Conservation (phyloP, 192 early-diverging fungal genomes). For the Gonapodya prolifera region DNA sequence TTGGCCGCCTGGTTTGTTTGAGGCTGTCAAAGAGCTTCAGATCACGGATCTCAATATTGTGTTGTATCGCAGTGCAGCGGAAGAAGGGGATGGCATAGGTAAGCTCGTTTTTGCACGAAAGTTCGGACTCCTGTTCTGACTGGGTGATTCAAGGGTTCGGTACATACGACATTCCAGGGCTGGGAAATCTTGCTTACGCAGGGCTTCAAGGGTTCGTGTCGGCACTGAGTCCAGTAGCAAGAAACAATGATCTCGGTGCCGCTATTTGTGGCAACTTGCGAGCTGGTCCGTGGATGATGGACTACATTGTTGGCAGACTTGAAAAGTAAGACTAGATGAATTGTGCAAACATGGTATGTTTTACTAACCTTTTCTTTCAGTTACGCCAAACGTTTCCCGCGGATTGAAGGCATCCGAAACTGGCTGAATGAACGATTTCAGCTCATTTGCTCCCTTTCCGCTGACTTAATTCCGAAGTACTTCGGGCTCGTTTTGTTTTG, state of each 20-base stretch:
- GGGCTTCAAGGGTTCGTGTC: slow-evolving; percentile 89
- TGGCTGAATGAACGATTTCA: slow-evolving; percentile 69
- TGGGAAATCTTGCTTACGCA: slow-evolving; percentile 71
- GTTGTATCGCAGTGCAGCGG: slow-evolving; percentile 73
- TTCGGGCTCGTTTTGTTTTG: slow-evolving; percentile 73
- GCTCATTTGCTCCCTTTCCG: slow-evolving; percentile 57
- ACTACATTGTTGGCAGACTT: slow-evolving; percentile 72
- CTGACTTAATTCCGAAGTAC: slow-evolving; percentile 85
- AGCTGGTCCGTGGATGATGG: slow-evolving; percentile 79
- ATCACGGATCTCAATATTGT: slow-evolving; percentile 71
- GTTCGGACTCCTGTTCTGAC: slow-evolving; percentile 1
- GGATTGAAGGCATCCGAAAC: slow-evolving; percentile 29
- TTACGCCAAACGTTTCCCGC: slow-evolving; percentile 22
- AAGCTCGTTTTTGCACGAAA: slow-evolving; percentile 5
- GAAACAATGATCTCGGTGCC: slow-evolving; percentile 83
- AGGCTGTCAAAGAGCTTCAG: slow-evolving; percentile 45
- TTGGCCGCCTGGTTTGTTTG: slow-evolving; percentile 36
- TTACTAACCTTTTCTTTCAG: slow-evolving; percentile 12
- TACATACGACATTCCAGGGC: slow-evolving; percentile 78
- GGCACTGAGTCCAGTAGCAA: slow-evolving; percentile 62
- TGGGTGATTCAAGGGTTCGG: slow-evolving; percentile 42
- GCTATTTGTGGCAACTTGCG: slow-evolving; percentile 82
- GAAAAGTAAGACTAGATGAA: slow-evolving; percentile 24
- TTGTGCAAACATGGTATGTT: slow-evolving; percentile 6
- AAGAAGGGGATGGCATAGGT: slow-evolving; percentile 67